Conservation (phyloP, 495 filamentous ascomycete genomes). For the Aspergillus conjunctus region DNA sequence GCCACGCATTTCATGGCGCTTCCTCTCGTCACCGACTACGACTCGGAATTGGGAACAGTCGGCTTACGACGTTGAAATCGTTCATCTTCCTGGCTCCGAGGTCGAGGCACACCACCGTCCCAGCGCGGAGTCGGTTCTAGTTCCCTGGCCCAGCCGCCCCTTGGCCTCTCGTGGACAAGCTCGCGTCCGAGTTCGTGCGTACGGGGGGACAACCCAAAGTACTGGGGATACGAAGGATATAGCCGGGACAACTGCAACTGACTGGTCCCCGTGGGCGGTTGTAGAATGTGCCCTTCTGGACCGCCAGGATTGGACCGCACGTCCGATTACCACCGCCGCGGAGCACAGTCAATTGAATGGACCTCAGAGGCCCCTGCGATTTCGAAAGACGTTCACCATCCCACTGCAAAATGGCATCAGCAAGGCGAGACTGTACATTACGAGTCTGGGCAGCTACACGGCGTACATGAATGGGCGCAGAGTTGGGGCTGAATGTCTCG, state of each 20-base stretch:
- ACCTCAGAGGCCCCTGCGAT: conserved; percentile 32
- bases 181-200: conserved; percentile 40
- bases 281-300: conserved; percentile 45
- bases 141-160: conserved; percentile 52
- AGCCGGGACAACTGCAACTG: too few species aligned
- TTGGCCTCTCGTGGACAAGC: conserved; percentile 45
- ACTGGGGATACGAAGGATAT: too few species aligned
- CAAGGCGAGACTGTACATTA: conserved; percentile 52
- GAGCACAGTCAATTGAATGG: conserved; percentile 14
- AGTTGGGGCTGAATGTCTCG: conserved; percentile 48
- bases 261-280: conserved; percentile 38
- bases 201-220: conserved; percentile 21
- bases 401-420: conserved; percentile 7
- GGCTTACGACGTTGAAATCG: conserved; percentile 39
- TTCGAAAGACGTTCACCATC: conserved; percentile 32
- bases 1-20: conserved; percentile 40
- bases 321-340: conserved; percentile 32
- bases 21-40: conserved; percentile 28
- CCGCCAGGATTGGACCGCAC: conserved; percentile 42
- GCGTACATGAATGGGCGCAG: conserved; percentile 50
- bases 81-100: neutral
- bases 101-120: conserved; percentile 21
- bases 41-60: conserved; percentile 29
- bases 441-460: conserved; percentile 53
- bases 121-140: conserved; percentile 41